phyloP scores from a whole-genome alignment of 495 filamentous ascomycete genomes.

The Annulohypoxylon maeteangense region DNA sequence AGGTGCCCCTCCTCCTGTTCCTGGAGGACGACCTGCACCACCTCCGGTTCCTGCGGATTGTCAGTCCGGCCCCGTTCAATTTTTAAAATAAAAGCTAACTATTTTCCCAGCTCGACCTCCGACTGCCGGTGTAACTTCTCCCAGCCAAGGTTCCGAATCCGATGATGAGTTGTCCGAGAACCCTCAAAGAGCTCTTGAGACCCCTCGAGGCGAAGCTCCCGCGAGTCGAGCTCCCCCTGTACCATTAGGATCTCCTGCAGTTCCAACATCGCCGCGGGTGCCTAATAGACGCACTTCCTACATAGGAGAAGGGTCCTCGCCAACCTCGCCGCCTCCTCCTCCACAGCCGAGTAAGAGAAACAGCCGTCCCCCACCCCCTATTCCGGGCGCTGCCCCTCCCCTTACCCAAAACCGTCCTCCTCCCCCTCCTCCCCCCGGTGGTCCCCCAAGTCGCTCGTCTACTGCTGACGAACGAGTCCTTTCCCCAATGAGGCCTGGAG shows the following conservation, averaged over 20 bases:
- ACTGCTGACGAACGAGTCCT: conserved; percentile 65
- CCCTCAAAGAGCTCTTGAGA: conserved; percentile 52
- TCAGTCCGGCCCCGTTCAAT: conserved; percentile 57
- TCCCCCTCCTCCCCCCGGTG: conserved; percentile 79
- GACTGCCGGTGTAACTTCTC: conserved; percentile 65
- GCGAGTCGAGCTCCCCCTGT: conserved; percentile 55
- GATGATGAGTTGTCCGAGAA: conserved; percentile 91
- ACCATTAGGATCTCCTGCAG: conserved; percentile 61
- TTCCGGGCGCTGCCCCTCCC: conserved; percentile 61
- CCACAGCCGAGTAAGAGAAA: conserved; percentile 62
- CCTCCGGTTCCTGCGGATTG: conserved; percentile 75
- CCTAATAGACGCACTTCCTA: conserved; percentile 64
- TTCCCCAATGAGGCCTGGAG: conserved; percentile 50
- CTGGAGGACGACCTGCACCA: conserved; percentile 71
- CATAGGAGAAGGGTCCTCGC: conserved; percentile 58
- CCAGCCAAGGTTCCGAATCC: conserved; percentile 84
- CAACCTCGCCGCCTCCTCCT: conserved; percentile 55
- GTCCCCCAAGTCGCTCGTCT: conserved; percentile 66
- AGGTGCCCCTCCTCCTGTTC: conserved; percentile 66
- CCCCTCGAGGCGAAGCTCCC: conserved; percentile 54
- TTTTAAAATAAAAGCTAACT: conserved; percentile 47
- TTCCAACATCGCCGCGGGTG: conserved; percentile 65
- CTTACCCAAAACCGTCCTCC: conserved; percentile 72
- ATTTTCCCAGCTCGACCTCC: conserved; percentile 67
- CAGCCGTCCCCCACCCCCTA: conserved; percentile 62